Base-by-base conservation (phyloP, 106 monocot genomes). In the Xerophyta viscosa region DNA sequence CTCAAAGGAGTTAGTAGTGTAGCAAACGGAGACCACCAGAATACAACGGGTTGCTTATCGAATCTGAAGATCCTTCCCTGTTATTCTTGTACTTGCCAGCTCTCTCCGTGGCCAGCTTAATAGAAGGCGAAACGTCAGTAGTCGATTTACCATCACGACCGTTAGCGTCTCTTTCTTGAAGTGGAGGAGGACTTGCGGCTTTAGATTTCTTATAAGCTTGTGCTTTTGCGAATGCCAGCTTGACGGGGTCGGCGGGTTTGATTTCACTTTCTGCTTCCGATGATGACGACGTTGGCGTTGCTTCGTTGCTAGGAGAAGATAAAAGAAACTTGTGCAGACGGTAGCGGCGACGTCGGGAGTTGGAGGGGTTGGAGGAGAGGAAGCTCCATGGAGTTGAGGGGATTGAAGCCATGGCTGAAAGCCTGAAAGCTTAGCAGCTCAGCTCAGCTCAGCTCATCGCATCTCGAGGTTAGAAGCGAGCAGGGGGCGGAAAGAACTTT, bases 141-240 rank as follows among this genome's bases (percentile, higher is more conserved):
- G 7, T 49, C 9, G 37, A 3, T 1, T 24, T n/a, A n/a, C n/a
- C n/a, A n/a, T n/a, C n/a, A n/a, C n/a, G n/a, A n/a, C n/a, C n/a
- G n/a, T n/a, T n/a, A n/a, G n/a, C n/a, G n/a, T n/a, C n/a, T n/a
- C n/a, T n/a, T n/a, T n/a, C n/a, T n/a, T n/a, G n/a, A n/a, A n/a
- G n/a, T n/a, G n/a, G n/a, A n/a, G n/a, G n/a, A n/a, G n/a, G n/a
- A n/a, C n/a, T n/a, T n/a, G n/a, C n/a, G n/a, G 14, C 60, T 58
- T 69, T 69, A 13, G 41, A 18, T 48, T 71, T 71, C 61, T 52
- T 67, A 41, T 84, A 84, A 11, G 67, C 60, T 20, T 45, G 51
- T 27, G 75, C 79, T 37, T 69, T 73, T 22, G 77, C 44, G 33
- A 83, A 73, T 17, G 80, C 86, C 17, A 73, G 69, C 70, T 74